Base-by-base conservation (phyloP, 805 yeast genomes). In the Grigorovia transvaalensis region DNA sequence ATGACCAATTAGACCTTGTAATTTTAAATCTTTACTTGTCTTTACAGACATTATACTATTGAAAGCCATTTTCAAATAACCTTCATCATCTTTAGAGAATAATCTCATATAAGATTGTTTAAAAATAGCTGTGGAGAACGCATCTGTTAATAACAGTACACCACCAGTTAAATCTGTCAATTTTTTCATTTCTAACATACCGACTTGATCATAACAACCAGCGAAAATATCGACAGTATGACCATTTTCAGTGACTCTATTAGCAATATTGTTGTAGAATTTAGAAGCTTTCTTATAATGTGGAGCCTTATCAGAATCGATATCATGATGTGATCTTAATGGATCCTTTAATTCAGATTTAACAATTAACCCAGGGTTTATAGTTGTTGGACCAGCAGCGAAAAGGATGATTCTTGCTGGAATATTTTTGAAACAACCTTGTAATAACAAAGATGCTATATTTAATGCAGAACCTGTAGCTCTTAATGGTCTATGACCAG, bases 151-250 rank as follows among this genome's bases (percentile, higher is more conserved):
- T 44, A 91, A 80, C 54, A 91, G 71, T 20, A 85, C 84, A 71
- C 98, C 98, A 57, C 97, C 97, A 9, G 96, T 89, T 59, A 79
- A 75, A 69, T 86, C 85, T 53, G 95, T 79, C 56, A 91, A 73
- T 53, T 83, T 75, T 71, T 88, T 85, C 97, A 90, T 90, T 73
- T 90, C 98, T 61, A 82, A 82, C 74, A 90, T 79, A 66, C 98
- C 98, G 53, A 89, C 84, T 75, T 90, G 98, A 72, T 90, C 98
- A 68, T 88, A 88, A 72, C 96, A 87, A 56, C 97, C 96, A 33
- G 95, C 96, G 70, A 87, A 89, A 47, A 90, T 80, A 68, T 90
- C 96, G 53, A 90, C 82, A 30, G 91, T 80, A 63, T 88, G 96
- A 15, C 88, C 86, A 57, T 80, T 79, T 23, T 71, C 69, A 47